Base-by-base conservation (phyloP, 352 stramenopile species). In the Phytopythium cucurbitacearum region DNA sequence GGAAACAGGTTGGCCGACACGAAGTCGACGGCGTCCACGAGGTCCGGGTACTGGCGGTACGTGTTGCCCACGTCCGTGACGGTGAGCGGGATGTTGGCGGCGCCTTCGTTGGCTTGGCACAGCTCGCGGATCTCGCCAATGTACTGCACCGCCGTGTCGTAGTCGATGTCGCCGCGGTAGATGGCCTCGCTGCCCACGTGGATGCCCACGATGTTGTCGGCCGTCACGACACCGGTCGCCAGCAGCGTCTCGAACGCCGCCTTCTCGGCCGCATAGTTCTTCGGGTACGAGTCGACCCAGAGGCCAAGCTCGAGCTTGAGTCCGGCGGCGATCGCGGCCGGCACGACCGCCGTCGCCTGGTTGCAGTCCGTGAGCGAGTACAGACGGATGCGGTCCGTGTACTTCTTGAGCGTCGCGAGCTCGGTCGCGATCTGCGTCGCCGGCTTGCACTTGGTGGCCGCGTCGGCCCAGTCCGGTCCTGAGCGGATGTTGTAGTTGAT, bases 171-270 rank as follows among this genome's bases (percentile, higher is more conserved):
- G 3, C 67, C 63, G 45, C 80, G 77, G 59, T 87, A 87, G 16
- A 91, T 59, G 32, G 76, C 73, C 43, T 91, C 80, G 40, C 68
- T 84, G 54, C 77, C 80, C n/a, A 91, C 73, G 59, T 89, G 76
- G 48, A 91, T 66, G 39, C 71, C 65, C 38, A 76, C 58, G 37
- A 88, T 62, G 51, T 68, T 75, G 45, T 73, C 54, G 37, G 44
- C 41, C 16, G 67, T 69, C 7, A 81, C 53, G n/a, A 75, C 51
- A 32, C 59, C 69, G 28, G 65, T 71, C 33, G 67, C 53, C 42
- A 86, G 51, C 35, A 85, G 61, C 43, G 60, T 60, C 59, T 78
- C 38, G 56, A 85, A 76, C 34, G 52, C 55, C 6, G 60, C 62
- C 53, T 71, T 71, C 59, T 86, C 75, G n/a, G 55, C 56, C 32